Evolutionary conservation across 352 stramenopile genomes (phyloP).

Genomic region (Phytophthora sansomeana): DNA sequence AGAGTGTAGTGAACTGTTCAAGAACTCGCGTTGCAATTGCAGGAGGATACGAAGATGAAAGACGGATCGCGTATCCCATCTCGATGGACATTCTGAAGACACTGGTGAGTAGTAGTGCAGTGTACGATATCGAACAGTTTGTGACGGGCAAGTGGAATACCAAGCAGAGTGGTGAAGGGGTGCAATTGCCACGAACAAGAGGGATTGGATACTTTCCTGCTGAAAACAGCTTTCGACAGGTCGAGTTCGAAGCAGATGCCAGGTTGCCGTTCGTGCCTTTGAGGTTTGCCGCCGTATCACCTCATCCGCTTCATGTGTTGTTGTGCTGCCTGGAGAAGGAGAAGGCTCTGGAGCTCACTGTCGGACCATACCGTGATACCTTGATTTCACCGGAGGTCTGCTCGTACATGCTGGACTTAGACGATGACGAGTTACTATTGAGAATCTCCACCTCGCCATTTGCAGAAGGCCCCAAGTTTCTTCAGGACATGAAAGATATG

Average conservation of each 20-base stretch:
- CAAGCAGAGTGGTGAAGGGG: constrained; percentile 8
- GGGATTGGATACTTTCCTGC: constrained; percentile 38
- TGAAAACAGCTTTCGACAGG: constrained; percentile 21
- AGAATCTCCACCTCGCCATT: constrained; percentile 39
- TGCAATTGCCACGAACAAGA: constrained; percentile 23
- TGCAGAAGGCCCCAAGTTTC: constrained; percentile 41
- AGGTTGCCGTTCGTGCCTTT: constrained; percentile 24
- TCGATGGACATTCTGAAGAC: constrained; percentile 28
- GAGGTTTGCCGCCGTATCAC: constrained; percentile 31
- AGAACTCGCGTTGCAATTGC: constrained; percentile 26
- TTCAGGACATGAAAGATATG: constrained; percentile 43
- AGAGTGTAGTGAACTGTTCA: constrained; percentile 11
- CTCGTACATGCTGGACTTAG: constrained; percentile 25
- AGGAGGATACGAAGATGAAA: constrained; percentile 38
- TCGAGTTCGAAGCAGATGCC: constrained; percentile 35
- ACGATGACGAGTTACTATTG: constrained; percentile 28
- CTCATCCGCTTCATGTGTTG: constrained; percentile 29
- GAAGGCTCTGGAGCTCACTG: constrained; percentile 8
- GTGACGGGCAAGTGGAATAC: constrained; percentile 35
- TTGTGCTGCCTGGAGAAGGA: constrained; percentile 33
- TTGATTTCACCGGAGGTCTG: constrained; percentile 27
- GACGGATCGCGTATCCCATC: constrained; percentile 26
- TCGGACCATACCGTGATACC: constrained; percentile 30
- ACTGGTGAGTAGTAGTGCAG: constrained; percentile 15
- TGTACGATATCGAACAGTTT: constrained; percentile 29